Percentiles rank a stretch among this genome's conserved stretches.
Evolutionary conservation across 148 eudicot species (phyloP).

Genomic region (Rhododendron molle): DNA sequence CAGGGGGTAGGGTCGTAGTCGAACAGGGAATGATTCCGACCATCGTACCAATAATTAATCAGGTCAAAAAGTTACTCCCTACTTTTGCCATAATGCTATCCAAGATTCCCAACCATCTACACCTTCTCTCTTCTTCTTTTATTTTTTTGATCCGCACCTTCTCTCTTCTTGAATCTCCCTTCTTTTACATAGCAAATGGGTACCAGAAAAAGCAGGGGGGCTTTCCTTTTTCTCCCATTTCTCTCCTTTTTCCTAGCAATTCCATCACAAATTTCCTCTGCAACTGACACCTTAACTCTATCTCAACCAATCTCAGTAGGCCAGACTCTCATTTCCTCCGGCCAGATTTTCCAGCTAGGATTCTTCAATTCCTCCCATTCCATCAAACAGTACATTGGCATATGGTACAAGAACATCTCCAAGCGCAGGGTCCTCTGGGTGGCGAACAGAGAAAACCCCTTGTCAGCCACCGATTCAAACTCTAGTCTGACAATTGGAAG

Average conservation of each 20-base stretch:
- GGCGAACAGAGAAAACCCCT: slow-evolving; percentile 10
- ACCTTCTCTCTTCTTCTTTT: too few relatives aligned
- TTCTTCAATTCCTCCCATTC: slow-evolving; percentile 6
- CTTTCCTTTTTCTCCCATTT: neutral
- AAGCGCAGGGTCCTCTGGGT: neutral
- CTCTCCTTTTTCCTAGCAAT: neutral
- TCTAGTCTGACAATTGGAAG: neutral
- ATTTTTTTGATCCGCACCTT: too few relatives aligned
- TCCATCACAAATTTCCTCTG: neutral
- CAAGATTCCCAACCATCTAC: neutral
- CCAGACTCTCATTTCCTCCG: slow-evolving; percentile 2
- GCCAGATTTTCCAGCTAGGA: neutral
- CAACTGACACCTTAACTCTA: neutral
- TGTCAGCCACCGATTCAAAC: neutral
- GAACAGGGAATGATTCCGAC: too few relatives aligned
- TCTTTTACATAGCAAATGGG: neutral
- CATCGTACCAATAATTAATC: too few relatives aligned
- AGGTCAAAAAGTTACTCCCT: too few relatives aligned
- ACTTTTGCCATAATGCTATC: neutral
- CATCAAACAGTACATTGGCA: slow-evolving; percentile 1
- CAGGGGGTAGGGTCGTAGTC: too few relatives aligned
- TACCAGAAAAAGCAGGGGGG: neutral
- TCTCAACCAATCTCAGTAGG: neutral
- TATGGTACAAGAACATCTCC: neutral
- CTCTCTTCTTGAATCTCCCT: neutral